A percentile compares a stretch with the other conserved stretches of the same genome.
These are phyloP conservation scores for Gloeophyllum trabeum DNA, from an alignment of 768 basidiomycete genomes.

Conservation along the genomic window DNA sequence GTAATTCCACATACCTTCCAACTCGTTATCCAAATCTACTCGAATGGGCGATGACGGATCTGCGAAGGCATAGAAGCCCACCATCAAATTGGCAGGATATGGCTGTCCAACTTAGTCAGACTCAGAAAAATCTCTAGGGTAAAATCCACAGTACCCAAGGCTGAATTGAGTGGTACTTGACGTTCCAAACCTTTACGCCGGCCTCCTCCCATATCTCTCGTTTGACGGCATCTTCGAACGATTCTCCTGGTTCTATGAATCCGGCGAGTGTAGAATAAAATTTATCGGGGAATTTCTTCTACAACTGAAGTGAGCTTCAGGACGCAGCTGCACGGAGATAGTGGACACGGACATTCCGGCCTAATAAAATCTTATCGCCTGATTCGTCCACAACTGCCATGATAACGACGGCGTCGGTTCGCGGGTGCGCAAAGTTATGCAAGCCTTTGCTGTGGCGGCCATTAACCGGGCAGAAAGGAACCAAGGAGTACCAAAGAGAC, in stretches of 20 bases:
- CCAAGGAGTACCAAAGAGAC: constrained; percentile 13
- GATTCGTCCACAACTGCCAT: constrained; percentile 77
- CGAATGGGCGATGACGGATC: constrained; percentile 68
- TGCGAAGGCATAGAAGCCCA: constrained; percentile 78
- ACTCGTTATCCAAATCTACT: constrained; percentile 86
- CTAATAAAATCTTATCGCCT: constrained; percentile 77
- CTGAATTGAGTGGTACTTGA: constrained; percentile 77
- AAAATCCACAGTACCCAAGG: constrained; percentile 54
- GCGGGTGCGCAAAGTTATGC: constrained; percentile 77
- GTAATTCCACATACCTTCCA: constrained; percentile 56
- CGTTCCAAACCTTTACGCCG: constrained; percentile 76
- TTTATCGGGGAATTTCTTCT: constrained; percentile 55
- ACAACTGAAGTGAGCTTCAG: constrained; percentile 3
- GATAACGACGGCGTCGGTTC: constrained; percentile 86
- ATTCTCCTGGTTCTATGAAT: constrained; percentile 90
- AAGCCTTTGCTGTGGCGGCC: constrained; percentile 51
- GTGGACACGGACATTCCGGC: constrained; percentile 54
- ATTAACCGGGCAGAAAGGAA: constrained; percentile 4
- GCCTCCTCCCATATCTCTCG: constrained; percentile 96
- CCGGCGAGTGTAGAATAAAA: constrained; percentile 91
- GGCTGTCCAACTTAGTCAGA: constrained; percentile 38
- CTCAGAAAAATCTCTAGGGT: background rate
- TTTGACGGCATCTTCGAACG: constrained; percentile 86
- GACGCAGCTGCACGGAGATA: background rate
- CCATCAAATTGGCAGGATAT: constrained; percentile 84